A percentile compares a stretch with the other conserved stretches of the same genome.
phyloP scores from a whole-genome alignment of 371 early-diverging fungal species.

The Rhizomucor miehei region DNA sequence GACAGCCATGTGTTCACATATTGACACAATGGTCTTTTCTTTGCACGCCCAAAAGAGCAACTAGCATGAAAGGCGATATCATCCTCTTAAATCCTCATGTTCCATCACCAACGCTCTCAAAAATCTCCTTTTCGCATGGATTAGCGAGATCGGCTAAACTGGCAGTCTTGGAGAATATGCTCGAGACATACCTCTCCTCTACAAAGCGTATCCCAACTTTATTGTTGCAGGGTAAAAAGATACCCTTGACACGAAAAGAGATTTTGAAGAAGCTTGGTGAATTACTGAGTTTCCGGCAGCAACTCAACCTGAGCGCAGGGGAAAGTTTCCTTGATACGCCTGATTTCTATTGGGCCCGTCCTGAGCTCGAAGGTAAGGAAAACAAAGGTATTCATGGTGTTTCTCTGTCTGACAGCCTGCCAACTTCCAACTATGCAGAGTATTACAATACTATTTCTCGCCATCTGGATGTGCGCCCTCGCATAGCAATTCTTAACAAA shows the following conservation, averaged over 20 bases:
- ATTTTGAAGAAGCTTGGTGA: constrained; percentile 4
- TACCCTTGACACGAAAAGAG: constrained; percentile 3
- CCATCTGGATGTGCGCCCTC: constrained; percentile 9
- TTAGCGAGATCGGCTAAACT: constrained; percentile 29
- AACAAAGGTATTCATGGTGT: no score
- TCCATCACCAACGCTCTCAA: constrained; percentile 20
- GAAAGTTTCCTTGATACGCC: constrained; percentile 25
- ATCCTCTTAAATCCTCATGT: constrained; percentile 27
- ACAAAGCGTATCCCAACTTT: constrained; percentile 2
- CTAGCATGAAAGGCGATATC: constrained; percentile 25
- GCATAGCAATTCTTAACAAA: constrained; percentile 14
- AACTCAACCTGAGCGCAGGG: constrained; percentile 6
- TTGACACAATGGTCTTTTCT: not conserved
- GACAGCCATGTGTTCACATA: no score
- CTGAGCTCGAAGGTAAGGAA: constrained; percentile 24
- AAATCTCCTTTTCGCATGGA: constrained; percentile 30
- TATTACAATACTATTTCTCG: constrained; percentile 12
- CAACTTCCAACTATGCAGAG: not conserved
- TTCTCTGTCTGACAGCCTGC: no score
- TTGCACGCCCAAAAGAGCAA: constrained; percentile 12
- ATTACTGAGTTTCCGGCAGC: constrained; percentile 11
- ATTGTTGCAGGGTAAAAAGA: constrained; percentile 7
- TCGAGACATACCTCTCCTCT: constrained; percentile 2
- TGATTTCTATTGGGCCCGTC: constrained; percentile 26
- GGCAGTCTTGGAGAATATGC: constrained; percentile 14